Base-by-base conservation (phyloP, 1,284 basidiomycete species). In the Ceratobasidium sp. region DNA sequence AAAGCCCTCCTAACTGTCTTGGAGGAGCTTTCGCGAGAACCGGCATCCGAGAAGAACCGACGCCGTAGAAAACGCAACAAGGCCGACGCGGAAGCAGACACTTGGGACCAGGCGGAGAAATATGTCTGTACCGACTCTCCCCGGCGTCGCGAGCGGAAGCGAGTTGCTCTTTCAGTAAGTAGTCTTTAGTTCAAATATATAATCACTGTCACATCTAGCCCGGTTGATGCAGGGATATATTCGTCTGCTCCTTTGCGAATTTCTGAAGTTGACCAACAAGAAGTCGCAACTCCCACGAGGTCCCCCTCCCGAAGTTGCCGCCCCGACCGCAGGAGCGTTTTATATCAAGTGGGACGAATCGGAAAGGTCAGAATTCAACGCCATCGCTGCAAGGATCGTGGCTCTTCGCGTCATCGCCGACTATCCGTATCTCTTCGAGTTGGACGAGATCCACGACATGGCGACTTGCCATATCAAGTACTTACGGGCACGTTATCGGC, bases 291-390 rank as follows among this genome's bases (percentile, higher is more conserved):
- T 61, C 4, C 58, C 58, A 15, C 39, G 12, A 4, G 58, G 58
- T 4, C 58, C 58, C 9, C 58, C 39, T 12, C 58, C 58, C 26
- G 58, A 40, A 12, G 58, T 61, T 28, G 28, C 39, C 39, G 12
- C 39, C 20, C 58, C 58, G 9, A 61, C 58, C 20, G 39, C 28
- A 7, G 58, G 10, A 4, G 26, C 58, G 39, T 61, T 61, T 20
- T 61, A 61, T 40, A 28, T 61, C n/a, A 61, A 61, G 26, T 61
- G 58, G 58, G 58, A 61, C 58, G 58, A 61, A 26, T 61, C 58
- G 6, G 55, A 56, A 20, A 56, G n/a, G n/a, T 56, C 55, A 7
- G 18, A n/a, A 7, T 56, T 56, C n/a, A 61, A 61, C 33, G 28
- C 28, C 9, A 33, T n/a, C 20, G 58, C 58, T 5, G 39, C 58